A percentile compares a stretch with the other conserved stretches of the same genome.
Evolutionary conservation across 768 basidiomycete genomes (phyloP).

Genomic region (Amyloporia xantha): DNA sequence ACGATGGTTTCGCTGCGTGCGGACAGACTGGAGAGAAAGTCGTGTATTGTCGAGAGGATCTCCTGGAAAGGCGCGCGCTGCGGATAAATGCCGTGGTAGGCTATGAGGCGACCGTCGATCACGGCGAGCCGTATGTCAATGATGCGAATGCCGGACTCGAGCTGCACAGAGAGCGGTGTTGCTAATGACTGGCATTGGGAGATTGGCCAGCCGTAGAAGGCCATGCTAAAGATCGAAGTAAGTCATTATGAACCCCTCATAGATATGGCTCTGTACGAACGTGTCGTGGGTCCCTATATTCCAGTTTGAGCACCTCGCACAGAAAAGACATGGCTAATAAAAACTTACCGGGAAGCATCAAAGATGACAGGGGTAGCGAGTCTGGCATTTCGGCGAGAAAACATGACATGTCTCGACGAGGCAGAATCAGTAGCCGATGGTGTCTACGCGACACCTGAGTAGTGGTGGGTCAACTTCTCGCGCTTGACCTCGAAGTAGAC

Average conservation of each 20-base stretch:
- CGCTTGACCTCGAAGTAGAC: neutral
- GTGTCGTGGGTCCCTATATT: conserved; percentile 60
- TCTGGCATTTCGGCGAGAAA: conserved; percentile 65
- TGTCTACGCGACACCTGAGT: conserved; percentile 40
- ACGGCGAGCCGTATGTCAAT: conserved; percentile 78
- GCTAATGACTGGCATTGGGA: conserved; percentile 75
- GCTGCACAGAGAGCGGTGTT: conserved; percentile 60
- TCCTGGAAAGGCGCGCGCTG: conserved; percentile 60
- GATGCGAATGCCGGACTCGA: conserved; percentile 72
- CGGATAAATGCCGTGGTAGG: conserved; percentile 77
- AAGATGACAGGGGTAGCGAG: conserved; percentile 55
- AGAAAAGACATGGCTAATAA: conserved; percentile 6
- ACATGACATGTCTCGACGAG: conserved; percentile 48
- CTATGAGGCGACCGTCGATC: conserved; percentile 52
- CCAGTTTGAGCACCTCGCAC: neutral
- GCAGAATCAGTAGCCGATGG: conserved; percentile 48
- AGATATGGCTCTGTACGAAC: conserved; percentile 30
- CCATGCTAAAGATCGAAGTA: conserved; percentile 45
- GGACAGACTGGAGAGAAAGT: conserved; percentile 53
- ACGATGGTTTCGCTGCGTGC: conserved; percentile 70
- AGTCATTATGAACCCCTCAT: neutral
- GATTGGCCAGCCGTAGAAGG: conserved; percentile 79
- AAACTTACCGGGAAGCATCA: conserved; percentile 69
- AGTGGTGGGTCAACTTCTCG: too few relatives aligned
- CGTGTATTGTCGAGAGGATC: conserved; percentile 54